These are phyloP conservation scores for Peniophora sp. DNA, from an alignment of 1,284 basidiomycete genomes.

Conservation along the genomic window DNA sequence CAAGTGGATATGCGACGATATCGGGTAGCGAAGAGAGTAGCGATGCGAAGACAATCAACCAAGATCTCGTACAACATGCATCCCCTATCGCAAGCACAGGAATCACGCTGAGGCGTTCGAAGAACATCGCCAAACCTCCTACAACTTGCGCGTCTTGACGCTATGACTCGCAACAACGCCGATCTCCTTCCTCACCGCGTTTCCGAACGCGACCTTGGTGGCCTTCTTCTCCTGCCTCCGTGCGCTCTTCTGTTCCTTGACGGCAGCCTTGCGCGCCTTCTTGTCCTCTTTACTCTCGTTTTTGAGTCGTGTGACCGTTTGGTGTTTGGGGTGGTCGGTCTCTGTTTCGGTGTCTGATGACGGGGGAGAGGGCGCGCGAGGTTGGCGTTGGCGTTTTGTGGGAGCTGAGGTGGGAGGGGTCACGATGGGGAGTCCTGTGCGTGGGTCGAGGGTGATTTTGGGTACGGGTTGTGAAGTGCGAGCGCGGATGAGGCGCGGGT, in stretches of 20 bases:
- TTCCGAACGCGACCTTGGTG: constrained; percentile 67
- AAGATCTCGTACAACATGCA: too few species aligned
- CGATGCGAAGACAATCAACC: too few species aligned
- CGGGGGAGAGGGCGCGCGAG: neutral
- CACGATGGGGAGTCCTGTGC: constrained; percentile 63
- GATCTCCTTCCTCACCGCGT: constrained; percentile 70
- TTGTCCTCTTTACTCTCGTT: constrained; percentile 84
- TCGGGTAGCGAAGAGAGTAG: too few species aligned
- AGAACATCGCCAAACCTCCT: too few species aligned
- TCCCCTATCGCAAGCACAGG: too few species aligned
- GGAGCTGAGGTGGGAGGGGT: constrained; percentile 15
- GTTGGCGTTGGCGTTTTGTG: constrained; percentile 14
- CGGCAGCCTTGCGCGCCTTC: constrained; percentile 80
- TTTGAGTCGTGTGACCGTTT: constrained; percentile 62
- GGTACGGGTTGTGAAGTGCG: constrained; percentile 45
- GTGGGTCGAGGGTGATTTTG: constrained; percentile 65
- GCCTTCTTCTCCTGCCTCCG: constrained; percentile 79
- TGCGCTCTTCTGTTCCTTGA: constrained; percentile 74
- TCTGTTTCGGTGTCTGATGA: neutral
- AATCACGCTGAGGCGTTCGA: too few species aligned
- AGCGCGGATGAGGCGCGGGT: constrained; percentile 77
- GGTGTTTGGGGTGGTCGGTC: neutral
- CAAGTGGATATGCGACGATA: too few species aligned
- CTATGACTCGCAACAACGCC: constrained; percentile 43
- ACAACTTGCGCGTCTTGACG: constrained; percentile 24